A percentile compares a stretch with the other conserved stretches of the same genome.
Evolutionary conservation across 208 protist species (phyloP).

Genomic region (Acanthamoeba royreba): DNA sequence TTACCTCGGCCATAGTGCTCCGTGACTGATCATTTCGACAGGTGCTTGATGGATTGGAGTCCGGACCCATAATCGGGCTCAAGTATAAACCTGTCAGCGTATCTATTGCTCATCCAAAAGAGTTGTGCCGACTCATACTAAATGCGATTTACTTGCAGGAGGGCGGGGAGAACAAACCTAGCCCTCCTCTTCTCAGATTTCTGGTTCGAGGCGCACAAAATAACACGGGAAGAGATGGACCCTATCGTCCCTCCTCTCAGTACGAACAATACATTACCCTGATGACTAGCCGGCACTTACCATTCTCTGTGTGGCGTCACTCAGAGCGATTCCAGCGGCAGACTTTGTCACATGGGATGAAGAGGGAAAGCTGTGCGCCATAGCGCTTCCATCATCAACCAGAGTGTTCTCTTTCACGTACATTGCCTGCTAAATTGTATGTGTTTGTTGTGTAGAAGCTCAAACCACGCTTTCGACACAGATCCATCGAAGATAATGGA

Average conservation of each 20-base stretch:
- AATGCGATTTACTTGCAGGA: not conserved
- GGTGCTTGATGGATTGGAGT: not conserved
- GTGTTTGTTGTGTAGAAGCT: not conserved
- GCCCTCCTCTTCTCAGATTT: not conserved
- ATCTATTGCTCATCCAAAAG: too few species aligned
- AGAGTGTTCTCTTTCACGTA: not conserved
- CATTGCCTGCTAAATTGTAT: not conserved
- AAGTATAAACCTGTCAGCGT: not conserved
- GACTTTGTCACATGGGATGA: not conserved
- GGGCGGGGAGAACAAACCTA: not conserved
- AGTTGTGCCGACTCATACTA: too few species aligned
- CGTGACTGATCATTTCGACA: not conserved
- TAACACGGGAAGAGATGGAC: not conserved
- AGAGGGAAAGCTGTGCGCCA: not conserved
- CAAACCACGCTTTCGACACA: not conserved
- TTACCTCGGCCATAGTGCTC: not conserved
- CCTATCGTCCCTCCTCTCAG: not conserved
- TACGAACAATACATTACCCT: not conserved
- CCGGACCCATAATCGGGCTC: not conserved
- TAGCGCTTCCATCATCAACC: not conserved
- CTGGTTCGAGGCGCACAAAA: not conserved
- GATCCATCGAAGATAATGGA: not conserved
- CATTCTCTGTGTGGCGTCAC: not conserved
- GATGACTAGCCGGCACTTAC: not conserved
- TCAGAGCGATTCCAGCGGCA: not conserved